Base-by-base conservation (phyloP, 306 rosid genomes). In the Lathyrus aphaca region DNA sequence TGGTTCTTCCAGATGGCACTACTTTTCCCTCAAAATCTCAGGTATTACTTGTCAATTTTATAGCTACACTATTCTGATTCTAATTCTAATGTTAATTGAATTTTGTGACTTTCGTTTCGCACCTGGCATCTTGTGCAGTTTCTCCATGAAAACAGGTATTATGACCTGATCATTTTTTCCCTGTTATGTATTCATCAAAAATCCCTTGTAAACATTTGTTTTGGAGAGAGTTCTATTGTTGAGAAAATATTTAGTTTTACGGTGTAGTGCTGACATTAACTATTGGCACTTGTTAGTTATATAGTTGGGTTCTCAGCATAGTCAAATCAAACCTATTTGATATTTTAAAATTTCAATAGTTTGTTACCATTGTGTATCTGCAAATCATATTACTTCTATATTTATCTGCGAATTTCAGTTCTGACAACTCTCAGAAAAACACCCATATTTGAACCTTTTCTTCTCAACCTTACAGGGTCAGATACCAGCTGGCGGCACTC, bases 1-100 rank as follows among this genome's bases (percentile, higher is more conserved):
- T 84, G 73, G 99, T 94, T 80, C 99, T 94, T 81, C 99, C 99
- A 0, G 97, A 94, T 79, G 99, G 99, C 66, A 94, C 99, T 69
- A 86, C 96, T 37, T 83, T 87, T 79, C 99, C 96, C 70, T 83
- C 96, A 61, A 88, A 84, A 72, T 86, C 96, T 73, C 99, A 94
- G 99, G 97, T 90, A 32, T 74, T 75, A 12, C 44, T 23, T 65
- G 42, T 68, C 74, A 44, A 29, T 53, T 44, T 40, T 44, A 53
- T 73, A 79, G 39, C 32, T 77, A 19, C 10, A 5, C 35, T 69
- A 57, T 37, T 19, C 37, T 56, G 64, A 46, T 64, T 60, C 51
- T 5, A 17, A 65, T 57, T 57, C 66, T 74, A 16, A 10, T 46
- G 29, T 19, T 40, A 29, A 44, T 66, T 71, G 58, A 16, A 50